Percentiles rank a stretch among this genome's conserved stretches.
These are phyloP conservation scores for Xylaria sp. DNA, from an alignment of 2,329 filamentous ascomycete genomes.

Conservation along the genomic window DNA sequence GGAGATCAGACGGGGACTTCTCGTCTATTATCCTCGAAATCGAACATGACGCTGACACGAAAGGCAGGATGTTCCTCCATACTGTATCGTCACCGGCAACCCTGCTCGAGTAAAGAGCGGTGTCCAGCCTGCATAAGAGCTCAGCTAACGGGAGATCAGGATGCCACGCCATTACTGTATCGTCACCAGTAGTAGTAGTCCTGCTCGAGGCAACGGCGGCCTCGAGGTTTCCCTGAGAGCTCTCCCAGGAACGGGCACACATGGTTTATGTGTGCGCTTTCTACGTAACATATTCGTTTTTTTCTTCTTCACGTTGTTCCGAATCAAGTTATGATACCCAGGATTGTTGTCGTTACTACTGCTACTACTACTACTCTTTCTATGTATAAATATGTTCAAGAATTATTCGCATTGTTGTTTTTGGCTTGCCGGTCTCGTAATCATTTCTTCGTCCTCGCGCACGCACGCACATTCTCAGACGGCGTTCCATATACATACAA, in stretches of 20 bases:
- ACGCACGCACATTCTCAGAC: background rate
- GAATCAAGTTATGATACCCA: conserved; percentile 13
- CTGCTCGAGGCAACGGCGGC: background rate
- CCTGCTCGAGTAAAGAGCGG: conserved; percentile 62
- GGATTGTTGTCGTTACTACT: background rate
- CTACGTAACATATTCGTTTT: background rate
- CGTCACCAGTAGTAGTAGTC: background rate
- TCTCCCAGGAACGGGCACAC: too few species aligned
- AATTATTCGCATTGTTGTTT: background rate
- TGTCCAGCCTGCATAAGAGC: conserved; percentile 9
- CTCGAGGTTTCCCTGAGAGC: background rate
- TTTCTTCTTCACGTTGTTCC: background rate
- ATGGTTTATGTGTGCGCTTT: too few species aligned
- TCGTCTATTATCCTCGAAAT: too few species aligned
- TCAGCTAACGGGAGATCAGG: conserved; percentile 20
- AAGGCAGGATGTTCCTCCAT: conserved; percentile 65
- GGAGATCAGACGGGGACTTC: background rate
- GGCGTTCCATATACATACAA: conserved; percentile 1
- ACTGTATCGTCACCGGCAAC: conserved; percentile 71
- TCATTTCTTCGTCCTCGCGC: background rate
- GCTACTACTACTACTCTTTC: background rate
- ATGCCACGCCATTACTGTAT: background rate
- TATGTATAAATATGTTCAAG: background rate
- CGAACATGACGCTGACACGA: conserved; percentile 22
- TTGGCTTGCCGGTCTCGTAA: background rate